These are phyloP conservation scores for Annulohypoxylon bovei DNA, from an alignment of 495 filamentous ascomycete genomes.

Conservation along the genomic window DNA sequence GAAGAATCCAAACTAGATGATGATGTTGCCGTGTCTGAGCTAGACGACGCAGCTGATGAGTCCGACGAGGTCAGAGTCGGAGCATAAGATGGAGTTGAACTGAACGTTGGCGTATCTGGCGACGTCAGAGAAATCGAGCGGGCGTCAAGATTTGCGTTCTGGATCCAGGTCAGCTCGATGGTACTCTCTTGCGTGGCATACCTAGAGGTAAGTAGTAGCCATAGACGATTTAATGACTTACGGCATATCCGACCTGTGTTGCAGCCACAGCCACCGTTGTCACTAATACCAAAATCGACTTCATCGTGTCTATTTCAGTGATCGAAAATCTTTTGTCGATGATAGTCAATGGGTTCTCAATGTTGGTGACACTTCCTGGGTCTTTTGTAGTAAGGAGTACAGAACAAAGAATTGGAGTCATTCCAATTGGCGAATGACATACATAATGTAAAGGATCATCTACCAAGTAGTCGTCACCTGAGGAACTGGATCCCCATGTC, in stretches of 20 bases:
- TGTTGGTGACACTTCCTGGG: background rate
- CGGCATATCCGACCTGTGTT: slow-evolving; percentile 10
- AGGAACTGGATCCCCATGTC: slow-evolving; percentile 17
- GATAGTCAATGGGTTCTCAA: background rate
- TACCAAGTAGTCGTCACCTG: background rate
- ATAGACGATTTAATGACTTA: background rate
- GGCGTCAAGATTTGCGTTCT: slow-evolving; percentile 10
- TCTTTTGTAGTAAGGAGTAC: slow-evolving; percentile 2
- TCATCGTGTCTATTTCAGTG: slow-evolving; percentile 14
- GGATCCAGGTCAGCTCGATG: background rate
- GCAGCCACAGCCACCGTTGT: slow-evolving; percentile 2
- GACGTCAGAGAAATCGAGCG: slow-evolving; percentile 21
- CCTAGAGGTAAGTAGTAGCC: background rate
- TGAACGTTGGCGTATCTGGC: slow-evolving; percentile 7
- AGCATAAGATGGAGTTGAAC: background rate
- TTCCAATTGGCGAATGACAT: slow-evolving; percentile 9
- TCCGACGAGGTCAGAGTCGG: background rate
- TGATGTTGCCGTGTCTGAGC: background rate
- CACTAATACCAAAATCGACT: background rate
- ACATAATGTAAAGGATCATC: background rate
- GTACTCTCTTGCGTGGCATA: background rate
- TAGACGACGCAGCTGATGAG: background rate
- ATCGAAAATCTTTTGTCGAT: background rate
- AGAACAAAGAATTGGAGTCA: slow-evolving; percentile 6
- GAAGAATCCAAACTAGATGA: background rate